A percentile compares a stretch with the other conserved stretches of the same genome.
Conservation (phyloP, 257 asterid species). For the Solanum pinnatisectum region DNA sequence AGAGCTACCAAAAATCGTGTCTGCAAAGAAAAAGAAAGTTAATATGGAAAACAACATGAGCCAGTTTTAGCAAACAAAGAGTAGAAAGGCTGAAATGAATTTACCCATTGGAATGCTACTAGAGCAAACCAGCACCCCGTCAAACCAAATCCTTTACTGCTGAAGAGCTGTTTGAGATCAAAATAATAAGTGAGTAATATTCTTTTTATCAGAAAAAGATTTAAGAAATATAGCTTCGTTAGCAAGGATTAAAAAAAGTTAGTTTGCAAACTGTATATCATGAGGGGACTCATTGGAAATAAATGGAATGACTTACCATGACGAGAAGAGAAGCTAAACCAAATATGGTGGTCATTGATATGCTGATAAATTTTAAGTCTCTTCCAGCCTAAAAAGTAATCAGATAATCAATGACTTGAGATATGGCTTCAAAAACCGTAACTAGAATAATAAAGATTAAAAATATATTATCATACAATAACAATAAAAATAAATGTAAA, state of each 20-base stretch:
- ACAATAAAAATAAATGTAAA: neutral
- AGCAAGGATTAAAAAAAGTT: neutral
- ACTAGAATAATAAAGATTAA: neutral
- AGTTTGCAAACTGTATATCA: neutral
- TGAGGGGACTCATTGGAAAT: neutral
- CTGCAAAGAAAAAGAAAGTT: constrained; percentile 27
- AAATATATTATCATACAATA: neutral
- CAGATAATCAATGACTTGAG: neutral
- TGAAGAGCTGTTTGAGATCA: constrained; percentile 37
- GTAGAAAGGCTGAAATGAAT: neutral
- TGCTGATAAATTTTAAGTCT: constrained; percentile 78
- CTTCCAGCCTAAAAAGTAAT: constrained; percentile 68
- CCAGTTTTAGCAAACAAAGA: neutral
- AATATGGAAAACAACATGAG: neutral
- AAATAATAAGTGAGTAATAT: neutral
- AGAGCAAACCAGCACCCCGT: constrained; percentile 81
- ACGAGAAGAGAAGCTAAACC: constrained; percentile 54
- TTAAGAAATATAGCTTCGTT: neutral
- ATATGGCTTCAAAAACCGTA: neutral
- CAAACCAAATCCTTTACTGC: constrained; percentile 66
- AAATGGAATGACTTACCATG: constrained; percentile 41
- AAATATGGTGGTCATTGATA: constrained; percentile 62
- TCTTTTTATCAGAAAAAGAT: neutral
- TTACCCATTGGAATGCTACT: constrained; percentile 92
- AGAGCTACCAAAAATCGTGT: constrained; percentile 64